These are phyloP conservation scores for Botryosphaeria dothidea DNA, from an alignment of 2,329 filamentous ascomycete genomes.

Conservation along the genomic window DNA sequence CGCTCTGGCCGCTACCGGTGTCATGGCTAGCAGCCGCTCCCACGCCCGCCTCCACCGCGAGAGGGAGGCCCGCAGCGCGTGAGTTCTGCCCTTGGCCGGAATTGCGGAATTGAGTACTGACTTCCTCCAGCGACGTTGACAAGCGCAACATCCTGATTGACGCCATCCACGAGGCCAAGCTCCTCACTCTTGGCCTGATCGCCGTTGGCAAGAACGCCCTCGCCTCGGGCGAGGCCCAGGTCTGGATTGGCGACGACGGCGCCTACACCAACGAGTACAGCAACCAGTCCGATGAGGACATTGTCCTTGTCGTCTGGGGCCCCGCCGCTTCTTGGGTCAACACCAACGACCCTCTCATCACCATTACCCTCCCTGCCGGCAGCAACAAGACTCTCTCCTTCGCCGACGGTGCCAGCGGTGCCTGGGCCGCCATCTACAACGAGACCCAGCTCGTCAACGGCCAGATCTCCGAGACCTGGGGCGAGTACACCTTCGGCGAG, in stretches of 20 bases:
- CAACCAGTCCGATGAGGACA: slow-evolving; percentile 34
- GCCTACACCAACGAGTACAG: slow-evolving; percentile 37
- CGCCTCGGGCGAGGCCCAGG: slow-evolving; percentile 28
- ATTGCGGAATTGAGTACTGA: not conserved
- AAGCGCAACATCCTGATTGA: slow-evolving; percentile 23
- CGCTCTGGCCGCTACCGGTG: slow-evolving; percentile 15
- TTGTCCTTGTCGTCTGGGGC: slow-evolving; percentile 40
- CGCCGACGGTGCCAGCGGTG: slow-evolving; percentile 39
- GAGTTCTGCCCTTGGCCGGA: not conserved
- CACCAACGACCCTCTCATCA: slow-evolving; percentile 36
- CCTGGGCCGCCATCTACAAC: slow-evolving; percentile 41
- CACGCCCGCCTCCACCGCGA: slow-evolving; percentile 15
- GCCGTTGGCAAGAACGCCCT: slow-evolving; percentile 26
- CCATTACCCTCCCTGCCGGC: slow-evolving; percentile 41
- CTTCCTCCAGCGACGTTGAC: not conserved
- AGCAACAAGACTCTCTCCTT: slow-evolving; percentile 41
- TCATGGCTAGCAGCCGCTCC: slow-evolving; percentile 17
- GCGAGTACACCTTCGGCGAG: slow-evolving; percentile 44
- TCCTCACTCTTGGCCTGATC: slow-evolving; percentile 31
- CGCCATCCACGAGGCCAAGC: slow-evolving; percentile 23
- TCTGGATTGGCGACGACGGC: slow-evolving; percentile 39
- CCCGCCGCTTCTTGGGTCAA: slow-evolving; percentile 37
- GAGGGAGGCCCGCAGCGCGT: slow-evolving; percentile 6
- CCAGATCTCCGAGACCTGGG: slow-evolving; percentile 47
- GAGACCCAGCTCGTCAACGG: slow-evolving; percentile 33